phyloP scores from a whole-genome alignment of 1,139 yeast genomes.

The Kodamaea ohmeri region DNA sequence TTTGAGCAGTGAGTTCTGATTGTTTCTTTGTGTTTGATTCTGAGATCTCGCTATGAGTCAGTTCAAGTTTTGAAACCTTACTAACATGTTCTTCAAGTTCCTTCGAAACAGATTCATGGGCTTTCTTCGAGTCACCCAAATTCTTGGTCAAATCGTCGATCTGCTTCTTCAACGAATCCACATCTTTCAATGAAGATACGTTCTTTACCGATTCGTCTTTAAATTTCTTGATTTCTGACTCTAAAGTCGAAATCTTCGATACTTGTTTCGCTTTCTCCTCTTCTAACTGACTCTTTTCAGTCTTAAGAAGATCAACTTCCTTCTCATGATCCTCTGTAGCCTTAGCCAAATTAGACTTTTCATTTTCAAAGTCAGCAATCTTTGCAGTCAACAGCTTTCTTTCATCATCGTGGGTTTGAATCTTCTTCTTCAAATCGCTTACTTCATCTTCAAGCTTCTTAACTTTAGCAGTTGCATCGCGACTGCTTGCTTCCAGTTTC shows the following conservation, averaged over 20 bases:
- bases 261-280: neutral
- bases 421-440: neutral
- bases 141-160: slow-evolving; percentile 9
- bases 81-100: slow-evolving; percentile 1
- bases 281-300: slow-evolving; percentile 9
- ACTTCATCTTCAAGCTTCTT: neutral
- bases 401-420: neutral
- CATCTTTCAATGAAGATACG: slow-evolving; percentile 3
- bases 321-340: slow-evolving; percentile 10
- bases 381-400: slow-evolving; percentile 8
- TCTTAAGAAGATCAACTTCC: slow-evolving; percentile 10
- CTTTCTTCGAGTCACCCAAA: neutral
- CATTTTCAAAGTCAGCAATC: slow-evolving; percentile 11
- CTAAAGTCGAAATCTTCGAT: neutral
- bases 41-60: neutral
- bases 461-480: neutral
- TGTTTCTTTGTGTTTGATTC: neutral
- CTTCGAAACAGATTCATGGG: neutral
- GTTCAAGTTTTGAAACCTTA: neutral
- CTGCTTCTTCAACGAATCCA: slow-evolving; percentile 13
- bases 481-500: neutral
- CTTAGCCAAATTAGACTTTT: slow-evolving; percentile 7
- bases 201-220: neutral
- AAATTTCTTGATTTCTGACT: slow-evolving; percentile 1
- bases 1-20: neutral